Percentiles rank a stretch among this genome's conserved stretches.
These are phyloP conservation scores for Fagopyrum esculentum DNA, from an alignment of 148 eudicot species.

Conservation along the genomic window DNA sequence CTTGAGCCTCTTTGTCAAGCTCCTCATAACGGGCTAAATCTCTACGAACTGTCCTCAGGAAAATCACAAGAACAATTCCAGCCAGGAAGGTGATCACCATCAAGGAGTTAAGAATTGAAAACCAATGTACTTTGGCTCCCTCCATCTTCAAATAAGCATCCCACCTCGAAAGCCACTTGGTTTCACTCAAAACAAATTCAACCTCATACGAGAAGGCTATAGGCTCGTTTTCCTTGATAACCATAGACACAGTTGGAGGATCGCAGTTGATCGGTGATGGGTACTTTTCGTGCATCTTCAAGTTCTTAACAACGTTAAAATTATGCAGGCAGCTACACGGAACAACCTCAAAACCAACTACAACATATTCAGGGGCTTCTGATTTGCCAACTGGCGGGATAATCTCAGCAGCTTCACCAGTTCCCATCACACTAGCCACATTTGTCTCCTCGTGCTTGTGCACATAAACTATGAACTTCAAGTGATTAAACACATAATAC, in stretches of 20 bases:
- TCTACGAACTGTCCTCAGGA: conserved; percentile 22
- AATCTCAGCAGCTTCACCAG: conserved; percentile 23
- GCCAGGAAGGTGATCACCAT: conserved; percentile 24
- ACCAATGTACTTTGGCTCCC: conserved; percentile 20
- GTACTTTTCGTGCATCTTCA: conserved; percentile 19
- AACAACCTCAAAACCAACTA: conserved; percentile 20
- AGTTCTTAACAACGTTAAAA: conserved; percentile 10
- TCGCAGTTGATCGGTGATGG: conserved; percentile 20
- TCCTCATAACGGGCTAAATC: conserved; percentile 24
- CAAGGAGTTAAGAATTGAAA: conserved; percentile 17
- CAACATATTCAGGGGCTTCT: conserved; percentile 18
- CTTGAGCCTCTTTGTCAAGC: conserved; percentile 25
- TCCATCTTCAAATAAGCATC: conserved; percentile 20
- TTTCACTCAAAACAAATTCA: conserved; percentile 19
- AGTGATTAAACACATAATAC: conserved; percentile 21
- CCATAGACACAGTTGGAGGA: conserved; percentile 18
- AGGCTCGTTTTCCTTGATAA: conserved; percentile 18
- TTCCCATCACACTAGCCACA: conserved; percentile 24
- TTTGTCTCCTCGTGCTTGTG: conserved; percentile 22
- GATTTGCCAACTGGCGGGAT: conserved; percentile 16
- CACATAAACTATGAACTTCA: conserved; percentile 23
- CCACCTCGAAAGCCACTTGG: conserved; percentile 18
- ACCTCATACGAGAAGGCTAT: conserved; percentile 21
- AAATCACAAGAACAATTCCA: conserved; percentile 25
- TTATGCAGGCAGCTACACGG: conserved; percentile 17